A percentile compares a stretch with the other conserved stretches of the same genome.
phyloP scores from a whole-genome alignment of 139 green algal genomes.

The Nannochloris sp. region DNA sequence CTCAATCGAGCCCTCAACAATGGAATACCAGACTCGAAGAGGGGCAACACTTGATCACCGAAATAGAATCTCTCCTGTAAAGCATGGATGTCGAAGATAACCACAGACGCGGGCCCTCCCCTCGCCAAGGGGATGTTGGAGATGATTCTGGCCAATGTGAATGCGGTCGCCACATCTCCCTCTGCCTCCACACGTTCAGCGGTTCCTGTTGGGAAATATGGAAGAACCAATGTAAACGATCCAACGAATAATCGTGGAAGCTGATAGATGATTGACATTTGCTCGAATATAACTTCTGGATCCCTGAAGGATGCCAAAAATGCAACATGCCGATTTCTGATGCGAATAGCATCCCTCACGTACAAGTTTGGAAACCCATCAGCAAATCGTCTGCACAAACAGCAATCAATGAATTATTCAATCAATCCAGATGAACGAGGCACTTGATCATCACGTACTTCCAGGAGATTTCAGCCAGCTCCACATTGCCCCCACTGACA shows the following conservation, averaged over 20 bases:
- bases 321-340: constrained; percentile 89
- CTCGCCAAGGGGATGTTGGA: constrained; percentile 87
- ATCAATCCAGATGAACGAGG: too few species aligned
- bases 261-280: constrained; percentile 95
- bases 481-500: constrained; percentile 46
- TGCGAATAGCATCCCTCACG: constrained; percentile 78
- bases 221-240: constrained; percentile 95
- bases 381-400: constrained; percentile 46
- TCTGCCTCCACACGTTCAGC: constrained; percentile 77
- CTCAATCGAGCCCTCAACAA: constrained; percentile 57
- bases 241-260: constrained; percentile 90
- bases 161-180: constrained; percentile 87
- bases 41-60: constrained; percentile 89
- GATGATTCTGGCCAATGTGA: constrained; percentile 92
- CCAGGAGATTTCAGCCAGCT: constrained; percentile 80
- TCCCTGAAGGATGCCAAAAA: constrained; percentile 95
- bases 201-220: constrained; percentile 96
- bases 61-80: constrained; percentile 99
- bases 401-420: too few species aligned
- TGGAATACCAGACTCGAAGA: constrained; percentile 93
- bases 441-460: constrained; percentile 31
- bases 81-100: constrained; percentile 99
- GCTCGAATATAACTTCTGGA: constrained; percentile 85
- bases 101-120: constrained; percentile 79
- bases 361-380: constrained; percentile 99